Evolutionary conservation across 108 stramenopile genomes (phyloP).

Genomic region (Craspedostauros australis): DNA sequence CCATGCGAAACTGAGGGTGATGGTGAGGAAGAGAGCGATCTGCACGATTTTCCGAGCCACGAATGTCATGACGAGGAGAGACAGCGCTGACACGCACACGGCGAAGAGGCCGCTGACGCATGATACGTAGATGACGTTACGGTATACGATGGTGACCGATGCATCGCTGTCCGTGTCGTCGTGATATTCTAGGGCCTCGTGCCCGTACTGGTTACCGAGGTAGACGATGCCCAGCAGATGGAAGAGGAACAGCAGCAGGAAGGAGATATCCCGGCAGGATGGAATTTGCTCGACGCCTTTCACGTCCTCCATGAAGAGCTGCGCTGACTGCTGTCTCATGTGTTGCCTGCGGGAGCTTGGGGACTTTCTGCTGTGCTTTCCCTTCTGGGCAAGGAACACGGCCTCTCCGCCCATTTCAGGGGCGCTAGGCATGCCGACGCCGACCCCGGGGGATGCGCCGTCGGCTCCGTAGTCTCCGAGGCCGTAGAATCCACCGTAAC

Average conservation of each 20-base stretch:
- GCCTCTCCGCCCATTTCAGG: slow-evolving; percentile 28
- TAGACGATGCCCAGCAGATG: slow-evolving; percentile 46
- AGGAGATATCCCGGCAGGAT: slow-evolving; percentile 57
- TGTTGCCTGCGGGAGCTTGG: slow-evolving; percentile 35
- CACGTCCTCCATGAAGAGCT: slow-evolving; percentile 66
- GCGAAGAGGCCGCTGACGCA: slow-evolving; percentile 63
- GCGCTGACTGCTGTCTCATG: slow-evolving; percentile 72
- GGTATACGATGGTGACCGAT: slow-evolving; percentile 46
- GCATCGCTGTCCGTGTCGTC: slow-evolving; percentile 14
- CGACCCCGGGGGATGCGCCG: too few species aligned
- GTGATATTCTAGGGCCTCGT: slow-evolving; percentile 49
- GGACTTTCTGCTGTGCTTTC: background rate
- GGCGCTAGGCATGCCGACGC: background rate
- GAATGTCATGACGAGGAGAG: slow-evolving; percentile 62
- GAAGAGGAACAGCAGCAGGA: slow-evolving; percentile 55
- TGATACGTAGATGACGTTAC: slow-evolving; percentile 58
- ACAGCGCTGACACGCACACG: slow-evolving; percentile 44
- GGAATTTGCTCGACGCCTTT: slow-evolving; percentile 60
- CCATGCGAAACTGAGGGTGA: slow-evolving; percentile 76
- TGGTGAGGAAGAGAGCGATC: slow-evolving; percentile 58
- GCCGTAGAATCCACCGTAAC: too few species aligned
- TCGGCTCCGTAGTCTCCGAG: too few species aligned
- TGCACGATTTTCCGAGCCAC: slow-evolving; percentile 66
- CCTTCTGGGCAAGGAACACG: slow-evolving; percentile 25
- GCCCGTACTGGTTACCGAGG: slow-evolving; percentile 52